phyloP scores from a whole-genome alignment of 1,284 basidiomycete genomes.

The Ganoderma multipileum region DNA sequence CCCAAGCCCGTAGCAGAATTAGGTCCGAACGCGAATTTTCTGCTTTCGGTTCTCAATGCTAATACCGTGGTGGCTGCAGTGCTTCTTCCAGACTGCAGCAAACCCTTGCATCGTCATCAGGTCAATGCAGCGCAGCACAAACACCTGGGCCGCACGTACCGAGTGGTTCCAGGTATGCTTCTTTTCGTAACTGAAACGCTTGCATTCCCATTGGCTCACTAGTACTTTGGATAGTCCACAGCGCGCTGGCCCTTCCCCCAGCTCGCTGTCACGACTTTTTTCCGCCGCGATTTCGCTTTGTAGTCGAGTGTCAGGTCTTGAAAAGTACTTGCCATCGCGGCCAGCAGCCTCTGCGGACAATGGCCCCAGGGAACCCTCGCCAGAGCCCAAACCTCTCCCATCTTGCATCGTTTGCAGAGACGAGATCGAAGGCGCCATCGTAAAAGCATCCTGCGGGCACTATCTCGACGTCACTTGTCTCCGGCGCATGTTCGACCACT shows the following conservation, averaged over 20 bases:
- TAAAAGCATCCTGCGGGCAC: constrained; percentile 28
- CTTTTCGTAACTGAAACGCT: background rate
- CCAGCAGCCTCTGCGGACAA: background rate
- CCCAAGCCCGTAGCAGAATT: background rate
- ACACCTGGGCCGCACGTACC: background rate
- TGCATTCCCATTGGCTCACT: background rate
- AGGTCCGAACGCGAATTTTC: background rate
- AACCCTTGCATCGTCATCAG: background rate
- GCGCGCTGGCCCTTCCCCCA: background rate
- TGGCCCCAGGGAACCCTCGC: background rate
- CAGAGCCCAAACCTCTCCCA: background rate
- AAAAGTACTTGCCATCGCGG: background rate
- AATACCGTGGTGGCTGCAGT: background rate
- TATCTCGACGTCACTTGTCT: constrained; percentile 27
- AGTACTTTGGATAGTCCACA: background rate
- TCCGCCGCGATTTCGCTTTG: background rate
- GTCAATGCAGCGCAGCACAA: background rate
- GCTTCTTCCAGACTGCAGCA: background rate
- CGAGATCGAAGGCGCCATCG: constrained; percentile 11
- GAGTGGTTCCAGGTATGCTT: background rate
- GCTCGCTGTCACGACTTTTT: background rate
- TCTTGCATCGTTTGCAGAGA: constrained; percentile 27
- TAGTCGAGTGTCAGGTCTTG: background rate
- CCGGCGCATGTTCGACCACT: constrained; percentile 29
- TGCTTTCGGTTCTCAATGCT: background rate